These are phyloP conservation scores for Saturnispora galanensis DNA, from an alignment of 805 yeast genomes.

Conservation along the genomic window DNA sequence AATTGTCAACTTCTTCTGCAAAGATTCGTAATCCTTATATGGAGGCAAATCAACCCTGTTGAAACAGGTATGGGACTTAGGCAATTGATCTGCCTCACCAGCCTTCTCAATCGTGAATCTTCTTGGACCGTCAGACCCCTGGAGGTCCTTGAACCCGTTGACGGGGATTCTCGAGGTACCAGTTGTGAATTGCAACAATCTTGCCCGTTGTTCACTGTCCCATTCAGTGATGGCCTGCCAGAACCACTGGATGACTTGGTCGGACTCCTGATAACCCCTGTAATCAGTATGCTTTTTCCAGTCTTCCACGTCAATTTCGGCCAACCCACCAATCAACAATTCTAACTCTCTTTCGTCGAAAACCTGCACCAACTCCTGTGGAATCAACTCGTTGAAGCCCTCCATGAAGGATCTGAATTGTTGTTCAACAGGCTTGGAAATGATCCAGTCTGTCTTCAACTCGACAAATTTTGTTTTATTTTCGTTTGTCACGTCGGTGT, in stretches of 20 bases:
- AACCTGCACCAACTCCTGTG: constrained; percentile 92
- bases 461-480: constrained; percentile 94
- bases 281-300: constrained; percentile 99
- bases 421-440: constrained; percentile 83
- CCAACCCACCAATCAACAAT: constrained; percentile 93
- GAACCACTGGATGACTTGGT: constrained; percentile 97
- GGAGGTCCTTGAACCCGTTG: constrained; percentile 96
- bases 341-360: constrained; percentile 97
- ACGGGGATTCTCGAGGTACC: constrained; percentile 99
- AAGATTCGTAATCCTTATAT: constrained; percentile 69
- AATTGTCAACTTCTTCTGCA: constrained; percentile 82
- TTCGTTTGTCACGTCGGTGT: constrained; percentile 88
- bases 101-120: constrained; percentile 98
- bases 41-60: constrained; percentile 98
- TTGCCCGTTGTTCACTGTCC: constrained; percentile 95
- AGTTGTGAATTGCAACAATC: constrained; percentile 92
- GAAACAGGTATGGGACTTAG: constrained; percentile 97
- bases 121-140: constrained; percentile 99
- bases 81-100: constrained; percentile 86
- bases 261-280: constrained; percentile 94
- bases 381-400: constrained; percentile 95
- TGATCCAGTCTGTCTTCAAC: constrained; percentile 91
- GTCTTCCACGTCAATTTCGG: constrained; percentile 96
- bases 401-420: constrained; percentile 95
- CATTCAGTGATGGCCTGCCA: constrained; percentile 90